Evolutionary conservation across 208 protist genomes (phyloP), one percentile per base, ranked within the genome.

Genomic region (Trypanosoma melophagium): DNA sequence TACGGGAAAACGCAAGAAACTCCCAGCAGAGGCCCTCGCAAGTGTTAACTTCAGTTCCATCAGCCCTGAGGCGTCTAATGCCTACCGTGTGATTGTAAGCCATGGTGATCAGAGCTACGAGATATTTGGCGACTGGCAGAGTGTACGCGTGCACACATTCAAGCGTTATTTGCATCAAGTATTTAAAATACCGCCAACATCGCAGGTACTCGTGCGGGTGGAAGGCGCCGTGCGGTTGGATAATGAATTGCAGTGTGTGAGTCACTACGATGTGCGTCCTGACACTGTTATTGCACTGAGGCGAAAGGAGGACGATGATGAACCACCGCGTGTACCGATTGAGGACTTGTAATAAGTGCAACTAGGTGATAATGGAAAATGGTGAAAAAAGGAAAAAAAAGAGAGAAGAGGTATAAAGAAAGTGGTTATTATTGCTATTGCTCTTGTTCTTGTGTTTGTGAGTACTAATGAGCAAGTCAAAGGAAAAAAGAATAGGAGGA

Each of bases 111-210:
- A 86, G 61, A 92, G 80, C 69, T 93, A 91, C 71, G 87, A 92
- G 71, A 90, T 93, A 49, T 93, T 89, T 69, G 90, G 90, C 10
- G 90, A 93, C 67, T 95, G 90, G 87, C 72, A 80, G 13, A 81
- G 67, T 31, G 87, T 93, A 13, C 85, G 86, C 72, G 80, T 95
- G 25, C 90, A 95, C 65, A 95, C 90, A 7, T 86, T 95, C 62
- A 95, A 95, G 68, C 76, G 90, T 10, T 95, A 95, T 56, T 64
- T 95, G 10, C 82, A 95, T 54, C 87, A 93, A 74, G 90, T 93
- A 24, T 93, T 86, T 56, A 85, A 89, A 74, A 84, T 95, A 31
- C 59, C 85, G 16, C 87, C 90, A 0, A 53, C 77, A 24, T 75
- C 76, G 55, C 89, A 95, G 72, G 57, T 86, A 14, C 74, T 95